Evolutionary conservation across 345 rosid species (phyloP).

Genomic region (Acer saccharum): DNA sequence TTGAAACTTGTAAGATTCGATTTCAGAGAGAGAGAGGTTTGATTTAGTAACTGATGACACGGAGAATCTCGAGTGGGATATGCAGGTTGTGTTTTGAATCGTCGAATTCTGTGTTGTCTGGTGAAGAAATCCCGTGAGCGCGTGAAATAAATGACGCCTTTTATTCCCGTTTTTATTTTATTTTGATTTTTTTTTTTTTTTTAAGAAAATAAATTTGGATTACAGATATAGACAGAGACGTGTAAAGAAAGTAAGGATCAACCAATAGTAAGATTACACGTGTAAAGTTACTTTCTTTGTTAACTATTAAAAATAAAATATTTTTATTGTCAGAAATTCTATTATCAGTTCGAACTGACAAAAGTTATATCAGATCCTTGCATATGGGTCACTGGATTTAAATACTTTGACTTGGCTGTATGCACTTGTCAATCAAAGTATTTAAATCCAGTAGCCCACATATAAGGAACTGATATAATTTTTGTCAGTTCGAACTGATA

Average conservation of each 20-base stretch:
- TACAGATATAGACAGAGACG: neutral
- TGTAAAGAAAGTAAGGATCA: neutral
- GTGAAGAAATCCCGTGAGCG: neutral
- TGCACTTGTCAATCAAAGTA: too few species aligned
- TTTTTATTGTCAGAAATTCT: too few species aligned
- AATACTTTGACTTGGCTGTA: too few species aligned
- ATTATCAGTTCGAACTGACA: too few species aligned
- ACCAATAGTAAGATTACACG: neutral
- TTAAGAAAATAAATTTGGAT: neutral
- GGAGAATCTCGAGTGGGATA: neutral
- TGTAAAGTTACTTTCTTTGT: neutral
- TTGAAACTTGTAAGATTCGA: neutral
- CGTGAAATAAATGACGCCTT: neutral
- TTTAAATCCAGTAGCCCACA: too few species aligned
- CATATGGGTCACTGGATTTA: too few species aligned
- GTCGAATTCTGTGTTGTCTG: neutral
- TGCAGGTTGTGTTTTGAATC: slow-evolving; percentile 5
- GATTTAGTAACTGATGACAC: neutral
- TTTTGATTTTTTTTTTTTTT: neutral
- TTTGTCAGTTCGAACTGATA: too few species aligned
- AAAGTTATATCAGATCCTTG: too few species aligned
- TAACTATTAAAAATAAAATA: too few species aligned
- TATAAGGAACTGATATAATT: too few species aligned
- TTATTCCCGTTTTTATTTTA: neutral
- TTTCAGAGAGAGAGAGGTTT: neutral